Percentiles rank a stretch among this genome's conserved stretches.
Conservation (phyloP, 495 filamentous ascomycete genomes). For the Penicillium psychrofluorescens region DNA sequence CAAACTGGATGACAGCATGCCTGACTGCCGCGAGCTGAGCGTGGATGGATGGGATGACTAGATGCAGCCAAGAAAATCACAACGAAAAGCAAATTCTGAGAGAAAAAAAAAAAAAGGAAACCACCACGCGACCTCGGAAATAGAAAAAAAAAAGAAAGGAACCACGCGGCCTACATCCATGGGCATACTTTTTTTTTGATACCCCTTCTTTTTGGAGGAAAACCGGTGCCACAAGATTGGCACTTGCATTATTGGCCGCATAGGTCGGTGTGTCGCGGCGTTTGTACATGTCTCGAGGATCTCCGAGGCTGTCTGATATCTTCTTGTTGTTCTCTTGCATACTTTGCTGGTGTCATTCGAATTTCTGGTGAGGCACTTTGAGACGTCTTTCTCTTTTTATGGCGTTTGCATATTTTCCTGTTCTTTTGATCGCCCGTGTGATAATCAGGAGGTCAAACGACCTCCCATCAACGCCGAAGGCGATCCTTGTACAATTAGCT, state of each 20-base stretch:
- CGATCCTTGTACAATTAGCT: constrained; percentile 23
- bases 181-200: constrained; percentile 9
- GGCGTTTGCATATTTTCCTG: constrained; percentile 17
- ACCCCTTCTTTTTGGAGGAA: constrained; percentile 9
- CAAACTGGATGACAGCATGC: constrained; percentile 32
- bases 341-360: constrained; percentile 14
- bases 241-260: constrained; percentile 2
- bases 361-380: constrained; percentile 14
- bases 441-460: constrained; percentile 9
- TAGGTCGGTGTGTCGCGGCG: constrained; percentile 24
- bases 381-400: constrained; percentile 5
- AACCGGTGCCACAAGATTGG: too few species aligned
- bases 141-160: constrained; percentile 1
- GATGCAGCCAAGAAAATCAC: constrained; percentile 3
- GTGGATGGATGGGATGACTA: constrained; percentile 32
- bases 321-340: constrained; percentile 18
- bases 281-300: constrained; percentile 23
- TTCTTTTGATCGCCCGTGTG: constrained; percentile 9
- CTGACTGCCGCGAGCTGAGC: constrained; percentile 27
- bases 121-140: neutral
- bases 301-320: constrained; percentile 12
- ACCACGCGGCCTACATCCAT: neutral
- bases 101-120: constrained; percentile 6
- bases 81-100: constrained; percentile 13
- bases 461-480: neutral